These are phyloP conservation scores for Phytophthora fragariae DNA, from an alignment of 352 stramenopile species.

Conservation along the genomic window DNA sequence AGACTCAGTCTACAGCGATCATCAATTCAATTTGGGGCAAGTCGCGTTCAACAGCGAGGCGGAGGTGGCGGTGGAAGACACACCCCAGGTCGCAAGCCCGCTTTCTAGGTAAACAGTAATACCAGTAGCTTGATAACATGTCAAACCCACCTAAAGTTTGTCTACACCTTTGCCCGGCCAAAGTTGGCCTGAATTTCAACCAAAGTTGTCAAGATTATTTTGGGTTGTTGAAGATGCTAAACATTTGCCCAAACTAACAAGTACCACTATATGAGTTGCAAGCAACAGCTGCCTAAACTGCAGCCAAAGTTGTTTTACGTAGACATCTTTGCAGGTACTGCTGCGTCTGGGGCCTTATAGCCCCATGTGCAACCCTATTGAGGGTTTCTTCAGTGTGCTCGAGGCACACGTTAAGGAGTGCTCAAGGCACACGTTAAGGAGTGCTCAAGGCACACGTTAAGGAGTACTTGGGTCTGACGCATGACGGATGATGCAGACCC, in stretches of 20 bases:
- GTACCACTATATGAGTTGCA: not conserved
- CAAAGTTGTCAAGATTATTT: not conserved
- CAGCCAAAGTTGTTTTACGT: not conserved
- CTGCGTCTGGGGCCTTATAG: no score
- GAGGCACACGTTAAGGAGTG: no score
- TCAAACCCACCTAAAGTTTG: not conserved
- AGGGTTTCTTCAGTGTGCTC: no score
- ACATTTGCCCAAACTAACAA: not conserved
- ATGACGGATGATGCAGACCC: no score
- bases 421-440: no score
- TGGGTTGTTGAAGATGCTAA: not conserved
- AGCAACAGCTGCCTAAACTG: not conserved
- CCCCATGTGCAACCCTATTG: no score
- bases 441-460: no score
- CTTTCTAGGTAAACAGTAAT: not conserved
- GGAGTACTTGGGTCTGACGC: no score
- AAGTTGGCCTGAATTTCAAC: not conserved
- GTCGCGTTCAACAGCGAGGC: conserved; percentile 7
- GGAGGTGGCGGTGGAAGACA: conserved; percentile 4
- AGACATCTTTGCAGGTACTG: not conserved
- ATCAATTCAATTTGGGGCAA: conserved; percentile 16
- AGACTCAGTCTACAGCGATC: conserved; percentile 23
- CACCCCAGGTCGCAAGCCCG: not conserved
- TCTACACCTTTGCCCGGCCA: no score
- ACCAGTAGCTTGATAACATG: no score